Conservation (phyloP, 2,329 filamentous ascomycete genomes). For the Penicillium corylophilum region DNA sequence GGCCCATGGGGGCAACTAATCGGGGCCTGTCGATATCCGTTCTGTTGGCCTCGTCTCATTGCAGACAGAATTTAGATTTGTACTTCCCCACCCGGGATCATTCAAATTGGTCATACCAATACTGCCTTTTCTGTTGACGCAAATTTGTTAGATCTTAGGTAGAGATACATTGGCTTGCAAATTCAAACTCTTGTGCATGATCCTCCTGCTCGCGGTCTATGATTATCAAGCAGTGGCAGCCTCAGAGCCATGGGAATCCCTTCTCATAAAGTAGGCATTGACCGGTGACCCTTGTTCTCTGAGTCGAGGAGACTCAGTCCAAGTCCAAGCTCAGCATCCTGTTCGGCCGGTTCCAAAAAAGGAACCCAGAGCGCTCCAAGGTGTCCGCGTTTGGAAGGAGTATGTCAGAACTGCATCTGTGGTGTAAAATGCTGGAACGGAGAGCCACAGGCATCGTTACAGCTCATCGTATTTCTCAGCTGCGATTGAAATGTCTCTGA, state of each 20-base stretch:
- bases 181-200: not conserved
- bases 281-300: not conserved
- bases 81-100: slow-evolving; percentile 2
- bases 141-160: too few species aligned
- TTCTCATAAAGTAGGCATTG: not conserved
- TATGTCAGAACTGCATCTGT: not conserved
- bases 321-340: not conserved
- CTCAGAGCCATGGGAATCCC: not conserved
- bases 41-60: slow-evolving; percentile 11
- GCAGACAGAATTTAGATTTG: slow-evolving; percentile 11
- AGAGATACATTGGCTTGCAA: not conserved
- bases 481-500: slow-evolving; percentile 10
- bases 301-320: not conserved
- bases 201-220: not conserved
- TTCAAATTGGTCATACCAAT: not conserved
- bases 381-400: not conserved
- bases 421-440: not conserved
- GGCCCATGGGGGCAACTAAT: not conserved
- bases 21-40: slow-evolving; percentile 14
- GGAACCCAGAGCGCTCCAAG: not conserved
- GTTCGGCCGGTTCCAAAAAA: not conserved
- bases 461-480: slow-evolving; percentile 3
- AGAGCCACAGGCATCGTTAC: slow-evolving; percentile 3
- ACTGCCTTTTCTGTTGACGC: too few species aligned
- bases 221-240: not conserved